A percentile compares a stretch with the other conserved stretches of the same genome.
Conservation (phyloP, 2,329 filamentous ascomycete genomes). For the Rhinocladiella similis region DNA sequence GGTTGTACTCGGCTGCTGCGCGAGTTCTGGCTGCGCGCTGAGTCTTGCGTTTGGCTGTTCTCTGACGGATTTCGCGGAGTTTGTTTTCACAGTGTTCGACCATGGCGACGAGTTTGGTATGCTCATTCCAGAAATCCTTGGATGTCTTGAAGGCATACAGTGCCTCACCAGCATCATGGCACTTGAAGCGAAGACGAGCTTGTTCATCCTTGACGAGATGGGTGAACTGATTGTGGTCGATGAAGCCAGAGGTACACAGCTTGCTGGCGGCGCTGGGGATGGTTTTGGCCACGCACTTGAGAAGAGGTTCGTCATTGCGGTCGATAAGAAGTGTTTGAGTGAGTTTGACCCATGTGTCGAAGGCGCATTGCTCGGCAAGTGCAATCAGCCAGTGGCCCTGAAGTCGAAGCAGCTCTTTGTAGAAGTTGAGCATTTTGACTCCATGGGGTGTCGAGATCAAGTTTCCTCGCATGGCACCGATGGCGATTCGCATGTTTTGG, state of each 20-base stretch:
- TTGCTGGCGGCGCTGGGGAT: constrained; percentile 7
- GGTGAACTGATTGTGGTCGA: constrained; percentile 5
- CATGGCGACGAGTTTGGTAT: constrained; percentile 15
- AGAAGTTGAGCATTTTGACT: constrained; percentile 18
- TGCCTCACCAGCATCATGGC: neutral
- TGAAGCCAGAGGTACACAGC: constrained; percentile 1
- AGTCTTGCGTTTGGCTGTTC: constrained; percentile 1
- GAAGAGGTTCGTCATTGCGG: constrained; percentile 13
- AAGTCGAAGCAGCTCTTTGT: constrained; percentile 15
- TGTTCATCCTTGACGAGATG: neutral
- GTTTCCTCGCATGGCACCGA: constrained; percentile 17
- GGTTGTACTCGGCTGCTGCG: constrained; percentile 7
- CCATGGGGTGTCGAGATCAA: constrained; percentile 10
- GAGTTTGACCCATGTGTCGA: constrained; percentile 19
- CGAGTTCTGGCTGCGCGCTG: neutral
- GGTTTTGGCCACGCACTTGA: constrained; percentile 6
- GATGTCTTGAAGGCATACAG: constrained; percentile 17
- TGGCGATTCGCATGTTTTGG: constrained; percentile 13
- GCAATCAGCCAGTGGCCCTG: constrained; percentile 17
- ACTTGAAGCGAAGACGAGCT: constrained; percentile 7
- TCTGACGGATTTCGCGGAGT: constrained; percentile 6
- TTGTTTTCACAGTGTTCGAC: constrained; percentile 18
- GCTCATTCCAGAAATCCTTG: constrained; percentile 8
- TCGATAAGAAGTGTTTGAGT: constrained; percentile 14
- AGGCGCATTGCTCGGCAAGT: constrained; percentile 8